A percentile compares a stretch with the other conserved stretches of the same genome.
Conservation (phyloP, 345 rosid genomes). For the Murraya paniculata region DNA sequence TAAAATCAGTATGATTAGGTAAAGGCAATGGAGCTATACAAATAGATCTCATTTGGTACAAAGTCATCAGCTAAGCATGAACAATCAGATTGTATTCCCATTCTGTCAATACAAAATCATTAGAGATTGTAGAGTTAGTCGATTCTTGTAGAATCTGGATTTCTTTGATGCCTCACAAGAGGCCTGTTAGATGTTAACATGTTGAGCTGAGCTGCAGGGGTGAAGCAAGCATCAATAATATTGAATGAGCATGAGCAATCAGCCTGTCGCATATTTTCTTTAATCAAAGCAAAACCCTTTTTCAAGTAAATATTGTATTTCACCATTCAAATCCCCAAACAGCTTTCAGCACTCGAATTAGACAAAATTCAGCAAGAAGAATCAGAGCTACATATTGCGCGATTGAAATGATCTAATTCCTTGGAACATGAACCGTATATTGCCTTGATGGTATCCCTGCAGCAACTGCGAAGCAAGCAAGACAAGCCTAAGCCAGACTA, state of each 20-base stretch:
- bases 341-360: neutral
- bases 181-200: neutral
- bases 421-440: constrained; percentile 57
- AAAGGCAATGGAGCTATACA: neutral
- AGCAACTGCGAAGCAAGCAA: constrained; percentile 43
- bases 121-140: neutral
- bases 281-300: neutral
- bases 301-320: neutral
- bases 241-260: neutral
- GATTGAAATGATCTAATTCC: constrained; percentile 60
- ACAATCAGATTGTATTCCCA: neutral
- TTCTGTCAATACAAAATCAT: neutral
- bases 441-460: constrained; percentile 70
- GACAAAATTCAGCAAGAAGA: constrained; percentile 9
- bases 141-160: neutral
- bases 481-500: constrained; percentile 2
- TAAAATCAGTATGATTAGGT: neutral
- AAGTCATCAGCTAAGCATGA: neutral
- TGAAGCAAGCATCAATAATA: neutral
- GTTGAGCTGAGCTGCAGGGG: neutral
- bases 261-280: neutral
- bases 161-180: neutral
- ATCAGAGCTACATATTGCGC: constrained; percentile 31
- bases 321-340: neutral
- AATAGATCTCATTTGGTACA: neutral